Conservation (phyloP, 1,139 yeast genomes). For the Groenewaldozyma sp. region DNA sequence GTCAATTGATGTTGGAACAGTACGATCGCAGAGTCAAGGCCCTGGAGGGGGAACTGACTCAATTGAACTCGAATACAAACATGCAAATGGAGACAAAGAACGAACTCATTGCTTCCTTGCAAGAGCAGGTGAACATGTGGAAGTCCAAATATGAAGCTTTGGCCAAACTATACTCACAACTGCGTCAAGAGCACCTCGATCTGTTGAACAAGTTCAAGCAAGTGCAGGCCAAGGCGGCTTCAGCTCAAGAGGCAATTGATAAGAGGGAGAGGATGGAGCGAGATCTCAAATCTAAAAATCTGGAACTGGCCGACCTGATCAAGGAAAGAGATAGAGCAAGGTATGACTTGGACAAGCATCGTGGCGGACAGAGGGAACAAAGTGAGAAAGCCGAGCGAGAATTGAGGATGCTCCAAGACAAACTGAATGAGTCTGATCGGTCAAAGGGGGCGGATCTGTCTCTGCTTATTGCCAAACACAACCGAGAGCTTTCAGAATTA, state of each 20-base stretch:
- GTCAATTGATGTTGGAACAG: slow-evolving; percentile 74
- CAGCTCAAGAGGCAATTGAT: slow-evolving; percentile 87
- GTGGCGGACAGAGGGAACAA: slow-evolving; percentile 58
- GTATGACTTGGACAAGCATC: slow-evolving; percentile 66
- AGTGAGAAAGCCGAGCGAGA: slow-evolving; percentile 61
- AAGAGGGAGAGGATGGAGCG: slow-evolving; percentile 77
- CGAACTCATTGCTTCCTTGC: slow-evolving; percentile 57
- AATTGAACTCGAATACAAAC: slow-evolving; percentile 55
- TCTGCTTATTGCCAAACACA: slow-evolving; percentile 53
- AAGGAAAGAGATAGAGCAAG: slow-evolving; percentile 87
- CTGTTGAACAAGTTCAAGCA: slow-evolving; percentile 72
- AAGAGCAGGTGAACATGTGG: slow-evolving; percentile 75
- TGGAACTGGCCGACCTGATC: slow-evolving; percentile 81
- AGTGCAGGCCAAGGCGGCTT: slow-evolving; percentile 79
- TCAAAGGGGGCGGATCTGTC: slow-evolving; percentile 59
- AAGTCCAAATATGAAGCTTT: slow-evolving; percentile 79
- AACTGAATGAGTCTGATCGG: slow-evolving; percentile 55
- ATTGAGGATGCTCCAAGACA: slow-evolving; percentile 51
- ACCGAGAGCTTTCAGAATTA: slow-evolving; percentile 34
- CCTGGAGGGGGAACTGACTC: slow-evolving; percentile 63
- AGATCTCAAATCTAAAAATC: slow-evolving; percentile 75
- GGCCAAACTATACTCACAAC: slow-evolving; percentile 82
- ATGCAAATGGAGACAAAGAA: slow-evolving; percentile 73
- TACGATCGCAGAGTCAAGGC: slow-evolving; percentile 81
- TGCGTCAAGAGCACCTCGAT: slow-evolving; percentile 85